Base-by-base conservation (phyloP, 2,329 filamentous ascomycete genomes). In the Bipolaris sorokiniana region DNA sequence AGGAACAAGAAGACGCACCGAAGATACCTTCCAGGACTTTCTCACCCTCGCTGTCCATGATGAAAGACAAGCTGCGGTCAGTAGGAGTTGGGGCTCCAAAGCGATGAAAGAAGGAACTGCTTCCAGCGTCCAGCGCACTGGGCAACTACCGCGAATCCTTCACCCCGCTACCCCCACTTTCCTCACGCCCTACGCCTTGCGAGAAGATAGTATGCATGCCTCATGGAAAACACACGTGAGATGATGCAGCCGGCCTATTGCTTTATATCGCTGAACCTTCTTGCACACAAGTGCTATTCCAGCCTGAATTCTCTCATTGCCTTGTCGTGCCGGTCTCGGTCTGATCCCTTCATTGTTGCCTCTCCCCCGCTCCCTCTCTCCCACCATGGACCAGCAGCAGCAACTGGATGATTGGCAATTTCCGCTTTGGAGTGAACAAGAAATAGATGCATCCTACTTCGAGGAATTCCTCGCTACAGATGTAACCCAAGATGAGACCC, bases 11-110 rank as follows among this genome's bases (percentile, higher is more conserved):
- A 23, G 6, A 38, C 63, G 38, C 50, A 71, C 68, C 66, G 18
- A 71, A 71, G 3, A 71, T 46, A 1, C 68, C 68, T 48, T 71
- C 64, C 0, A 71, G 54, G 0, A 71, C 54, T 10, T 28, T 42
- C 2, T 52, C 45, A 15, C 16, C 22, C 7, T 37, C n/a, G 15
- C 33, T 46, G 38, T 51, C 50, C 58, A 60, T 60, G 1, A 18
- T 40, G 6, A 36, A 40, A 20, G 7, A 20, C 22, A 38, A 3
- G 37, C 48, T 51, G 55, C 51, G 45, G 26, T 50, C 37, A 37
- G 22, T 42, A 5, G 28, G 31, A 26, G 26, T 20, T 37, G 5
- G 7, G 20, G 38, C 22, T 33, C 41, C 51, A 42, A 16, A 31
- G 22, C 40, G 40, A 42, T 46, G 16, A 28, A 18, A 33, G 31